Conservation (phyloP, 192 early-diverging fungal species). For the Coemansia sp. region DNA sequence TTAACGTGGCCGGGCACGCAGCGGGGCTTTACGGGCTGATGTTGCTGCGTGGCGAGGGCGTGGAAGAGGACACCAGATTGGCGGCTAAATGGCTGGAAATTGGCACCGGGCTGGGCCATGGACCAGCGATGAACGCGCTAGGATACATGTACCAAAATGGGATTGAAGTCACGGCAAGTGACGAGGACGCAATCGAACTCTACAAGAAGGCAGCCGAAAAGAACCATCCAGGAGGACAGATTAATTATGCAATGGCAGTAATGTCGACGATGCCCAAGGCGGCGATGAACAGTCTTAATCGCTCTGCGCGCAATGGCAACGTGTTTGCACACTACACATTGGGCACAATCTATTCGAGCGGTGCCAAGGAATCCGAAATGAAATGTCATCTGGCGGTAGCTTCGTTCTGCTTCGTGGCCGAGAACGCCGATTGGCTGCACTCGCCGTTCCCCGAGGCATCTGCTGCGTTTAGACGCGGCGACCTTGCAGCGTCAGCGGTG, state of each 20-base stretch:
- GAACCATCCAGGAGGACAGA: constrained; percentile 76
- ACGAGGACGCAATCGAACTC: constrained; percentile 60
- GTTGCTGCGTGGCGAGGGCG: constrained; percentile 91
- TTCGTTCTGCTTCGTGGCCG: constrained; percentile 78
- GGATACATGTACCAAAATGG: constrained; percentile 84
- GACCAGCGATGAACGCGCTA: constrained; percentile 68
- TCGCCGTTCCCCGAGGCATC: constrained; percentile 63
- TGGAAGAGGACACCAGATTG: constrained; percentile 54
- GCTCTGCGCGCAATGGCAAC: constrained; percentile 65
- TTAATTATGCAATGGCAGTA: constrained; percentile 61
- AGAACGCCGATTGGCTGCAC: constrained; percentile 83
- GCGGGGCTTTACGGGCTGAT: constrained; percentile 82
- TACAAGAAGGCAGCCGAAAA: constrained; percentile 69
- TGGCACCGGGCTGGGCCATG: constrained; percentile 65
- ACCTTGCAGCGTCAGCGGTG: constrained; percentile 69
- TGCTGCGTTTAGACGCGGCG: constrained; percentile 59
- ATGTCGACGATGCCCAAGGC: constrained; percentile 19
- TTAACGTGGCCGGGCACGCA: constrained; percentile 61
- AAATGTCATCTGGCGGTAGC: constrained; percentile 69
- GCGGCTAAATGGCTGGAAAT: constrained; percentile 79
- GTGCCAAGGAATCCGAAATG: constrained; percentile 41
- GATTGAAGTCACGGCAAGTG: constrained; percentile 54
- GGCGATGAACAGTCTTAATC: constrained; percentile 59
- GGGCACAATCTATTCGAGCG: constrained; percentile 67
- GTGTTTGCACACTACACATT: constrained; percentile 80